Conservation (phyloP, 73 alveolate genomes). For the Urostyla sp. region DNA sequence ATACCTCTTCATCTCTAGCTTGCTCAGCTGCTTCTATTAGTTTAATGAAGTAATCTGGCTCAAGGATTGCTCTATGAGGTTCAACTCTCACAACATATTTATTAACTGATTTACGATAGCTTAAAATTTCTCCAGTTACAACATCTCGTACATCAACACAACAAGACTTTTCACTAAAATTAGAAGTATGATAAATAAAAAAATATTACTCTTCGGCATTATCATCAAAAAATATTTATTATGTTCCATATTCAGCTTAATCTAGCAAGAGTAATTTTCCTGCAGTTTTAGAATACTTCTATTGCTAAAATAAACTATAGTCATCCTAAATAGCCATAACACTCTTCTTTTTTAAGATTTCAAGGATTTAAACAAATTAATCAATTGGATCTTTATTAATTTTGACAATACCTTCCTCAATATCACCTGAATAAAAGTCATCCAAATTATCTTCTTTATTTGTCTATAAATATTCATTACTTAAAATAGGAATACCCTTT, state of each 20-base stretch:
- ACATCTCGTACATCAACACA: slow-evolving; percentile 91
- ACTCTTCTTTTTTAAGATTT: slow-evolving; percentile 77
- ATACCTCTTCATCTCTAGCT: slow-evolving; percentile 85
- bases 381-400: slow-evolving; percentile 83
- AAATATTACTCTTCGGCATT: slow-evolving; percentile 74
- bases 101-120: slow-evolving; percentile 79
- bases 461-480: slow-evolving; percentile 42
- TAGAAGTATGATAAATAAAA: slow-evolving; percentile 2
- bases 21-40: slow-evolving; percentile 89
- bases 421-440: slow-evolving; percentile 79
- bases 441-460: slow-evolving; percentile 73
- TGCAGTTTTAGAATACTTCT: slow-evolving; percentile 60
- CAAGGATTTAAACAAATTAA: slow-evolving; percentile 77
- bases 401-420: slow-evolving; percentile 82
- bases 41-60: slow-evolving; percentile 94
- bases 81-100: slow-evolving; percentile 93
- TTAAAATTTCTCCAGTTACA: slow-evolving; percentile 84
- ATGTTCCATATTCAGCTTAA: slow-evolving; percentile 86
- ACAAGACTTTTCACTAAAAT: slow-evolving; percentile 67
- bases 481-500: slow-evolving; percentile 49
- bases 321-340: slow-evolving; percentile 92
- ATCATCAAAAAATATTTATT: slow-evolving; percentile 98
- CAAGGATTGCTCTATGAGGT: slow-evolving; percentile 92
- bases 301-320: slow-evolving; percentile 69
- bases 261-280: slow-evolving; percentile 92